phyloP scores from a whole-genome alignment of 306 rosid genomes.

The Prunus davidiana region DNA sequence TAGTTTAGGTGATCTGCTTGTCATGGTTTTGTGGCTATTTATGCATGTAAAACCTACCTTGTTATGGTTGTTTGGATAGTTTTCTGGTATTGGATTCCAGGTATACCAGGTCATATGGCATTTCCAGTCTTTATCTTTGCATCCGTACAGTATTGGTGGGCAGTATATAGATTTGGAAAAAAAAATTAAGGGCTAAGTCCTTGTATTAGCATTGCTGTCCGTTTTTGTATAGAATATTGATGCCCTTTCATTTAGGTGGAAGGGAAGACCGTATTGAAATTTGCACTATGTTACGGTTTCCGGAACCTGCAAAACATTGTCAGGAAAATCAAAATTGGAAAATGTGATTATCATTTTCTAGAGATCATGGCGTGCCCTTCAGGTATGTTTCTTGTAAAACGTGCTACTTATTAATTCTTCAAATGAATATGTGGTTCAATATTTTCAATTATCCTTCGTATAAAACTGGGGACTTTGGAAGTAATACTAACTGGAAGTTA shows the following conservation, averaged over 20 bases:
- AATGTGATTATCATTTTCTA: slow-evolving; percentile 80
- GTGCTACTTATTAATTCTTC: background rate
- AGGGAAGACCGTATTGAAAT: slow-evolving; percentile 67
- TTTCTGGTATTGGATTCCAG: no score
- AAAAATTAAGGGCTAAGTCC: background rate
- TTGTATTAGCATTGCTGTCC: slow-evolving; percentile 4
- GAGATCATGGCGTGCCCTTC: slow-evolving; percentile 99
- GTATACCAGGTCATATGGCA: no score
- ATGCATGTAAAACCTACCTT: no score
- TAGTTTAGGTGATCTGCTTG: background rate
- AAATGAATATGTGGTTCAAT: background rate
- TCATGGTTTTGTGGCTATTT: background rate
- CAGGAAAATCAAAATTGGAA: slow-evolving; percentile 68
- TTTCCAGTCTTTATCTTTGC: background rate
- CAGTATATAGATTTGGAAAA: background rate
- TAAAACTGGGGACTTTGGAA: background rate
- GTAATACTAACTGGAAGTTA: background rate
- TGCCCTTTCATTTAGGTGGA: slow-evolving; percentile 57
- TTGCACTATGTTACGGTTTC: slow-evolving; percentile 88
- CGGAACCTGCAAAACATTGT: slow-evolving; percentile 85
- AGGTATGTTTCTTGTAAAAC: slow-evolving; percentile 40
- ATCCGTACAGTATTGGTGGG: background rate
- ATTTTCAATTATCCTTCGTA: background rate
- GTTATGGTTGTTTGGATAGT: no score
- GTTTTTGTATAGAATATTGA: slow-evolving; percentile 5